Base-by-base conservation (phyloP, 306 rosid genomes). In the Fragaria ananassa region DNA sequence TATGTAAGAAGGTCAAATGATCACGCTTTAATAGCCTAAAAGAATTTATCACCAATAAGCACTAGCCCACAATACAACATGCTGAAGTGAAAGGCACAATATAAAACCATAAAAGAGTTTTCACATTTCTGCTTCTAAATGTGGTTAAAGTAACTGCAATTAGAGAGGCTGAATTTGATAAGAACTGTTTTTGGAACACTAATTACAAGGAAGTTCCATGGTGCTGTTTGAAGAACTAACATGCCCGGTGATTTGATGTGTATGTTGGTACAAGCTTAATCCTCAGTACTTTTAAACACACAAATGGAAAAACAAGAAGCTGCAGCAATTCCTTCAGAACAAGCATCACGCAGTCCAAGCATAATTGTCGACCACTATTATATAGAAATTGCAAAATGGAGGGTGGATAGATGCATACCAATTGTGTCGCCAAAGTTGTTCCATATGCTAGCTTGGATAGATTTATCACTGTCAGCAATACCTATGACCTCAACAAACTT, bases 401-500 rank as follows among this genome's bases (percentile, higher is more conserved):
- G 27, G 27, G 69, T 5, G 17, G 3, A 21, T n/a, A 29, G 17
- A 41, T 14, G 2, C 78, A 62, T 92, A 92, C 97, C 99, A 63
- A 90, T 81, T 60, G 86, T 39, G 80, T 88, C 89, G 35, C 97
- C 98, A 81, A 92, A 92, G 83, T 92, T 91, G 77, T 84, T 90
- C 98, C 97, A 95, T 39, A 78, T 70, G 78, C 91, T 95, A 37
- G 92, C 93, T 18, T 68, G 85, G 68, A 95, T 90, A 72, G 92
- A 92, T 72, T 82, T 90, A 23, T 95, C 97, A 71, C 80, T 62
- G 66, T 88, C 93, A 82, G 91, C 97, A 79, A 89, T 77, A 18
- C 99, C 99, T 75, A 92, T 78, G 78, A 95, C 97, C 86, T 95
- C 97, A 5, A 95, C 89, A 83, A 85, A 95, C 56, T 15, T 91